These are phyloP conservation scores for Cephaloascus albidus DNA, from an alignment of 805 yeast species.

Conservation along the genomic window DNA sequence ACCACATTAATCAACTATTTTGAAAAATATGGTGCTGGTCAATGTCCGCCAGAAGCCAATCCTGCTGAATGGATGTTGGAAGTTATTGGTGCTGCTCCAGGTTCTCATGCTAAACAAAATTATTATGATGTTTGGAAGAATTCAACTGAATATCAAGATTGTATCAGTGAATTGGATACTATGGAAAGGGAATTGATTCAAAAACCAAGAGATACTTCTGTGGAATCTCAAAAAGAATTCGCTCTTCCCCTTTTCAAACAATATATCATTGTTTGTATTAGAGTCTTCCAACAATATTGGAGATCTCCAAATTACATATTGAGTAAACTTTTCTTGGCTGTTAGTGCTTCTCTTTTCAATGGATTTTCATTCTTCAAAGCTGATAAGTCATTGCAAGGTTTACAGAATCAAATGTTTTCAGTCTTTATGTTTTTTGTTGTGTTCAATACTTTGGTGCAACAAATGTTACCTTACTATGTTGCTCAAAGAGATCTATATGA, in stretches of 20 bases:
- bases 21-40: conserved; percentile 53
- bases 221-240: conserved; percentile 9
- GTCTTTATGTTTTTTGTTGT: conserved; percentile 58
- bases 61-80: conserved; percentile 55
- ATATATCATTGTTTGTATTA: conserved; percentile 16
- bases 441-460: conserved; percentile 50
- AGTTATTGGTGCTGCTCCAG: conserved; percentile 21
- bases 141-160: conserved; percentile 9
- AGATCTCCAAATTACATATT: conserved; percentile 17
- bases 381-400: conserved; percentile 44
- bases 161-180: conserved; percentile 8
- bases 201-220: too few species aligned
- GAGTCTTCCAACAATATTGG: conserved; percentile 19
- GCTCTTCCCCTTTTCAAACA: conserved; percentile 8
- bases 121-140: conserved; percentile 15
- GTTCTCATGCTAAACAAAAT: conserved; percentile 15
- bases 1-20: conserved; percentile 53
- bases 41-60: conserved; percentile 62
- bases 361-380: too few species aligned
- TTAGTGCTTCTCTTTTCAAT: too few species aligned
- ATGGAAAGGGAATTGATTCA: too few species aligned
- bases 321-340: conserved; percentile 15
- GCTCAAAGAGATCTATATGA: conserved; percentile 59
- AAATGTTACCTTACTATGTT: too few species aligned
- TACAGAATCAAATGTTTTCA: conserved; percentile 74